Conservation (phyloP, 2,329 filamentous ascomycete genomes). For the Knufia fluminis region DNA sequence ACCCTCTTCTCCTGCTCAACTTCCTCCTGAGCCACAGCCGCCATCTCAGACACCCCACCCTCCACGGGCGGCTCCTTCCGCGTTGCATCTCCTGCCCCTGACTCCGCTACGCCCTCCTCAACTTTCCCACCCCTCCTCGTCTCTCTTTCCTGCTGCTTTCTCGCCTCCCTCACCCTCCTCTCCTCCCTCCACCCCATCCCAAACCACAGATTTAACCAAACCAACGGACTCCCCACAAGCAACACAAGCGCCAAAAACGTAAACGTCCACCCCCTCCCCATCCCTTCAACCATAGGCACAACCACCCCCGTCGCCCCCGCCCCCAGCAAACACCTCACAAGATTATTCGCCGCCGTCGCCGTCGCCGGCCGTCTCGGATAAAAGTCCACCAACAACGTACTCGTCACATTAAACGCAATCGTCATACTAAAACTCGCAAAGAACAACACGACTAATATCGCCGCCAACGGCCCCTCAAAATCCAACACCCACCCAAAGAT, state of each 20-base stretch:
- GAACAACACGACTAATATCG: slow-evolving; percentile 29
- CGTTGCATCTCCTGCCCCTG: background rate
- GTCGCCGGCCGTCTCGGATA: slow-evolving; percentile 43
- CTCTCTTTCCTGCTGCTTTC: slow-evolving; percentile 15
- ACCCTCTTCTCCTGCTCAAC: background rate
- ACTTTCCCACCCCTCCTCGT: slow-evolving; percentile 2
- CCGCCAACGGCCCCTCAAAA: slow-evolving; percentile 26
- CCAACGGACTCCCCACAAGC: slow-evolving; percentile 28
- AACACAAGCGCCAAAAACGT: slow-evolving; percentile 31
- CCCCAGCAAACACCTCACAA: slow-evolving; percentile 44
- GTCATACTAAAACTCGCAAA: slow-evolving; percentile 31
- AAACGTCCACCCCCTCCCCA: slow-evolving; percentile 40
- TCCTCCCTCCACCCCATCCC: slow-evolving; percentile 26
- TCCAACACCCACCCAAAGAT: slow-evolving; percentile 33
- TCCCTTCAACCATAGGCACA: slow-evolving; percentile 40
- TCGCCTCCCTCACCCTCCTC: slow-evolving; percentile 14
- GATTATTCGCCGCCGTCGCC: slow-evolving; percentile 45
- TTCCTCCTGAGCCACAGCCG: slow-evolving; percentile 7
- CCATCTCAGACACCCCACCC: slow-evolving; percentile 10
- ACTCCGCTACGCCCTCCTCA: slow-evolving; percentile 8
- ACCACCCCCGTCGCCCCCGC: slow-evolving; percentile 44
- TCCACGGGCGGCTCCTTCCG: slow-evolving; percentile 1
- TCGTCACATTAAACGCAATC: slow-evolving; percentile 35
- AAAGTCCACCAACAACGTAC: slow-evolving; percentile 43
- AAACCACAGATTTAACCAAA: slow-evolving; percentile 24